Evolutionary conservation across 805 yeast genomes (phyloP).

Genomic region (Kluyveromyces starmeri): DNA sequence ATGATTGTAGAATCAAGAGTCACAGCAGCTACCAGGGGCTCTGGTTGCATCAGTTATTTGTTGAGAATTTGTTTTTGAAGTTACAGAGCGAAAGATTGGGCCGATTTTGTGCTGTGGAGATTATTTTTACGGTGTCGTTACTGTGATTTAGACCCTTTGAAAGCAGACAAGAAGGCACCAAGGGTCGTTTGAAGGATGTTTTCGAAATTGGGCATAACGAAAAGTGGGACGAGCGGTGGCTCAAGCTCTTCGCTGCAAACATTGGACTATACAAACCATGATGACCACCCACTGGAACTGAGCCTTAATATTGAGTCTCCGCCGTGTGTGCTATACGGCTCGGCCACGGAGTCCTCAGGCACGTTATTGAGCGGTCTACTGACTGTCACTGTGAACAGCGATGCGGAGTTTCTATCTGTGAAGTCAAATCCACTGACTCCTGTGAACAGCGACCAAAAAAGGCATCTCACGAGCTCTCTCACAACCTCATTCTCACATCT

Average conservation of each 20-base stretch:
- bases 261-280: conserved; percentile 8
- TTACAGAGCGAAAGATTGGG: too few relatives aligned
- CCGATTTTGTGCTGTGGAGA: too few relatives aligned
- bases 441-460: conserved; percentile 10
- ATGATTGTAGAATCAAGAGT: too few relatives aligned
- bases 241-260: conserved; percentile 6
- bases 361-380: conserved; percentile 77
- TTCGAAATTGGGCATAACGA: conserved; percentile 2
- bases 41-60: too few relatives aligned
- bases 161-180: too few relatives aligned
- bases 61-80: too few relatives aligned
- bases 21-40: too few relatives aligned
- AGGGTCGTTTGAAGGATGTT: too few relatives aligned
- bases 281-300: conserved; percentile 36
- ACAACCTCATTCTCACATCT: conserved; percentile 20
- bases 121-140: too few relatives aligned
- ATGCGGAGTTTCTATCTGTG: conserved; percentile 11
- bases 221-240: conserved; percentile 1
- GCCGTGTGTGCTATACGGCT: conserved; percentile 80
- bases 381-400: conserved; percentile 42
- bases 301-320: conserved; percentile 76
- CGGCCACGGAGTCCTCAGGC: conserved; percentile 71
- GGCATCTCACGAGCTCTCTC: conserved; percentile 10
- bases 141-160: too few relatives aligned
- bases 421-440: conserved; percentile 13